Conservation (phyloP, 179 eudicot genomes). For the Heliamphora pulchella region DNA sequence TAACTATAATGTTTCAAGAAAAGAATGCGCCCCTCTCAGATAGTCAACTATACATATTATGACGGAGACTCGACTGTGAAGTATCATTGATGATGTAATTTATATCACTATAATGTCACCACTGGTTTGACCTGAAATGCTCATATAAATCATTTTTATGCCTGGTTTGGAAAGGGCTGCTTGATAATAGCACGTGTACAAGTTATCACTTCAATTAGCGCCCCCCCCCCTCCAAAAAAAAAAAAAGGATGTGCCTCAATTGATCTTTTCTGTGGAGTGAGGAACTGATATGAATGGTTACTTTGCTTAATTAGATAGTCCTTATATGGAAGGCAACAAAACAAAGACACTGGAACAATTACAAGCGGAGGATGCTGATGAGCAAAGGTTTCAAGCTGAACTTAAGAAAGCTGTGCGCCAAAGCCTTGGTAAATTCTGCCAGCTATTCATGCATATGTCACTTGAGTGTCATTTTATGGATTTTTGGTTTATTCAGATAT, state of each 20-base stretch:
- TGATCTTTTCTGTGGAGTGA: neutral
- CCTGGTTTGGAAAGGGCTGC: neutral
- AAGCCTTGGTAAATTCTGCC: constrained; percentile 68
- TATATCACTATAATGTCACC: neutral
- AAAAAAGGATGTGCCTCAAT: neutral
- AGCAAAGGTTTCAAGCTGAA: constrained; percentile 93
- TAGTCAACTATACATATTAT: too few relatives aligned
- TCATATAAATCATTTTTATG: neutral
- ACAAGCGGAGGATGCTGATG: constrained; percentile 82
- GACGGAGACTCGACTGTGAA: too few relatives aligned
- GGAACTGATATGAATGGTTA: constrained; percentile 13
- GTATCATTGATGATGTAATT: neutral
- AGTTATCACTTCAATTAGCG: neutral
- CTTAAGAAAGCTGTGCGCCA: constrained; percentile 75
- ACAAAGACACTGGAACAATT: constrained; percentile 58
- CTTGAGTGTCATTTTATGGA: neutral
- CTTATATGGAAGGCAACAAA: constrained; percentile 35
- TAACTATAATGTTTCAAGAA: too few relatives aligned
- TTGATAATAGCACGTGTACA: neutral
- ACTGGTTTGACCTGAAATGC: neutral
- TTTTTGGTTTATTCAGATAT: neutral
- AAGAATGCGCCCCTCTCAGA: too few relatives aligned
- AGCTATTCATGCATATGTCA: constrained; percentile 2
- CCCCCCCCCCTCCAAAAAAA: neutral
- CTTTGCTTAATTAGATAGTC: constrained; percentile 29